Conservation (phyloP, 2,329 filamentous ascomycete genomes). For the Dothistroma pini region DNA sequence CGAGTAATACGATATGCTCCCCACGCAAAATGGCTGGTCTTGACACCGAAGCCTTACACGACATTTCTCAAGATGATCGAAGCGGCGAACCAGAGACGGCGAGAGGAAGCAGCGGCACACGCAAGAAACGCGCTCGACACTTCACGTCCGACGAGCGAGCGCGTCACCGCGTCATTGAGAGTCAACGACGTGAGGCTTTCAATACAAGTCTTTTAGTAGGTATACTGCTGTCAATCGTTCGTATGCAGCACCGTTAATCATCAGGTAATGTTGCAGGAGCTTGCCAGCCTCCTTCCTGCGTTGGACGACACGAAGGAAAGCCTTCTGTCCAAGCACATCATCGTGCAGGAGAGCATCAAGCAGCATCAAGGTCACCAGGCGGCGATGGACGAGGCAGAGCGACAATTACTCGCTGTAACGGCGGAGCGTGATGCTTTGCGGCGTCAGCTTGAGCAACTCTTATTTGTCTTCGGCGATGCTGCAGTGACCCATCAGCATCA, state of each 20-base stretch:
- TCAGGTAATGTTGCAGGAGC: not conserved
- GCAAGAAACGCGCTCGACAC: slow-evolving; percentile 7
- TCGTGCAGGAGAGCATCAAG: slow-evolving; percentile 13
- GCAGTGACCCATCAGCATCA: not conserved
- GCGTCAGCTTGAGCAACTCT: not conserved
- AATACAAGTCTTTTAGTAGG: slow-evolving; percentile 9
- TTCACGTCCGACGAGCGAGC: slow-evolving; percentile 10
- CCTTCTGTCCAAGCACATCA: slow-evolving; percentile 12
- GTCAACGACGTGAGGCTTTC: slow-evolving; percentile 11
- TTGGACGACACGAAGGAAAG: slow-evolving; percentile 9
- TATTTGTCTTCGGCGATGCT: not conserved
- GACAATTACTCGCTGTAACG: not conserved
- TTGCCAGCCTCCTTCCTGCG: slow-evolving; percentile 7
- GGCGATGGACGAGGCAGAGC: not conserved
- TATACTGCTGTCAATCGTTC: not conserved
- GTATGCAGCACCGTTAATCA: not conserved
- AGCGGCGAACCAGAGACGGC: too few species aligned
- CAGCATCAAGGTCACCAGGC: slow-evolving; percentile 8
- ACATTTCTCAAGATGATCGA: too few species aligned
- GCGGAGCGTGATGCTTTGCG: not conserved
- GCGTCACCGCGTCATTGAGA: slow-evolving; percentile 11
- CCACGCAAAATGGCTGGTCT: too few species aligned
- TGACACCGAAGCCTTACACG: too few species aligned
- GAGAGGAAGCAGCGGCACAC: not conserved
- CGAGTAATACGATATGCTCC: too few species aligned